Conservation (phyloP, 441 rosid species). For the Populus hybrid region DNA sequence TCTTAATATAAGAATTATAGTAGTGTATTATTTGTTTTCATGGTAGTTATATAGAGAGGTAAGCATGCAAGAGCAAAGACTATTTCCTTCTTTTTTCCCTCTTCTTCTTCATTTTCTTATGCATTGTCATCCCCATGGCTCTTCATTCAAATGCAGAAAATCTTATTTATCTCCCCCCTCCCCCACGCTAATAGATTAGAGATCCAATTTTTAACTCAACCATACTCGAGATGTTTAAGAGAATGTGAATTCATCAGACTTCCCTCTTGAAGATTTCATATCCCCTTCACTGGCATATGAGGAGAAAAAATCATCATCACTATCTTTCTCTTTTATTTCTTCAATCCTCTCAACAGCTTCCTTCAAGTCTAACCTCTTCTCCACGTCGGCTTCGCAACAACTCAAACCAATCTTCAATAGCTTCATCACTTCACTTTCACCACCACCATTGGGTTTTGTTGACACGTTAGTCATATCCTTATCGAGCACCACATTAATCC, state of each 20-base stretch:
- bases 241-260: conserved; percentile 32
- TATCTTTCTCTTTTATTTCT: conserved; percentile 35
- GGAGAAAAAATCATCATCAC: conserved; percentile 40
- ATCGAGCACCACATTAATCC: conserved; percentile 51
- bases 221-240: conserved; percentile 6
- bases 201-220: neutral
- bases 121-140: neutral
- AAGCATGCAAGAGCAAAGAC: conserved; percentile 2
- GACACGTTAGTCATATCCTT: conserved; percentile 34
- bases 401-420: conserved; percentile 68
- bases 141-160: neutral
- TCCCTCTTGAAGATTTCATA: conserved; percentile 26
- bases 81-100: neutral
- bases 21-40: neutral
- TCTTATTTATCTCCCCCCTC: neutral
- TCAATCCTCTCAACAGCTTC: conserved; percentile 55
- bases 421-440: conserved; percentile 48
- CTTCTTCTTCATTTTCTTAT: neutral
- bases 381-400: conserved; percentile 61
- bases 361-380: conserved; percentile 47
- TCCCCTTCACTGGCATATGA: conserved; percentile 46
- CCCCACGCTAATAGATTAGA: neutral
- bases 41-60: neutral
- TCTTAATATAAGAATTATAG: neutral
- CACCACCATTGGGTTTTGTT: conserved; percentile 34